These are phyloP conservation scores for Aspergillus puulaauensis DNA, from an alignment of 2,329 filamentous ascomycete genomes.

Conservation along the genomic window DNA sequence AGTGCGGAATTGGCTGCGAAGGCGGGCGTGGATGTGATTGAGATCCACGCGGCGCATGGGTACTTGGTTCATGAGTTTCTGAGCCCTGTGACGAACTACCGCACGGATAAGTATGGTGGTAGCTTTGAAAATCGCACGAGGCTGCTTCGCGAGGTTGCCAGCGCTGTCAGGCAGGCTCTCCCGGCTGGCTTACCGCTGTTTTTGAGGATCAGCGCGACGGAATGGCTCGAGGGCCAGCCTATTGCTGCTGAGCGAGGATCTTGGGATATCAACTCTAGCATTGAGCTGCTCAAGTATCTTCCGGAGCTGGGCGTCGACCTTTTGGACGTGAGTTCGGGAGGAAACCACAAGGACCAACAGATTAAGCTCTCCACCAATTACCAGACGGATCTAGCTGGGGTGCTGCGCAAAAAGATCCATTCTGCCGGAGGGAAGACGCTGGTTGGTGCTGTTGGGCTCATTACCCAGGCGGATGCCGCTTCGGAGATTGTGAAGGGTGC, in stretches of 20 bases:
- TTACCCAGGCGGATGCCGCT: conserved; percentile 55
- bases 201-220: conserved; percentile 5
- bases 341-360: conserved; percentile 45
- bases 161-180: conserved; percentile 26
- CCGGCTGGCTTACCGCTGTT: conserved; percentile 1
- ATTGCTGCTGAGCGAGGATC: conserved; percentile 24
- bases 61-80: conserved; percentile 52
- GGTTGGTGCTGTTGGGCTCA: conserved; percentile 54
- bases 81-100: conserved; percentile 45
- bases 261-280: conserved; percentile 43
- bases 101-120: conserved; percentile 50
- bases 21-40: conserved; percentile 52
- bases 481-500: conserved; percentile 45
- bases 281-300: conserved; percentile 41
- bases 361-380: conserved; percentile 50
- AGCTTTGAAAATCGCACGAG: conserved; percentile 49
- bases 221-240: conserved; percentile 20
- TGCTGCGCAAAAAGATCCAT: conserved; percentile 43
- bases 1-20: conserved; percentile 51
- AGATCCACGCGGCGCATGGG: conserved; percentile 48
- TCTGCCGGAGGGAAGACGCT: conserved; percentile 41
- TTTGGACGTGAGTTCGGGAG: conserved; percentile 47
- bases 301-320: conserved; percentile 45
- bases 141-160: conserved; percentile 53
- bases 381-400: conserved; percentile 49